phyloP scores from a whole-genome alignment of 1,284 basidiomycete species.

The Sparassis latifolia region DNA sequence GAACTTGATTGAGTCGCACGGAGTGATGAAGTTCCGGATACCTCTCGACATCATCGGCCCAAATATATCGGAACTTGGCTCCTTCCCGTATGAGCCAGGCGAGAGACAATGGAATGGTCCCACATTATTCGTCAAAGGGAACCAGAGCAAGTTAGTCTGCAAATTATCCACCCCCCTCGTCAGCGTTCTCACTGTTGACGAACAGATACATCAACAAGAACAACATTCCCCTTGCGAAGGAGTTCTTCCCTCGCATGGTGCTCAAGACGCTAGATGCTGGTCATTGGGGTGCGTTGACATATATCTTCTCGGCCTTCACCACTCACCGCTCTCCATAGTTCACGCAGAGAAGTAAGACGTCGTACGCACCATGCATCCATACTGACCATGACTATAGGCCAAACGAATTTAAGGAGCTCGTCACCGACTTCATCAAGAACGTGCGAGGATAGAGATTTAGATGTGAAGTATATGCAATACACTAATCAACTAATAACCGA shows the following conservation, averaged over 20 bases:
- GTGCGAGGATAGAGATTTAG: too few species aligned
- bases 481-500: too few species aligned
- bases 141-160: conserved; percentile 57
- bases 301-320: background rate
- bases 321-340: conserved; percentile 28
- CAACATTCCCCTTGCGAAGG: conserved; percentile 49
- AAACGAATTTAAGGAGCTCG: conserved; percentile 38
- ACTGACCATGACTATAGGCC: conserved; percentile 26
- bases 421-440: conserved; percentile 33
- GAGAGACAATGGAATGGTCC: conserved; percentile 55
- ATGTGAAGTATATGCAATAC: too few species aligned
- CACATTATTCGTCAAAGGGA: conserved; percentile 76
- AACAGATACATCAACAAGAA: conserved; percentile 64
- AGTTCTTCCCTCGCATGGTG: conserved; percentile 64
- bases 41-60: conserved; percentile 63
- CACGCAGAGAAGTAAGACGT: conserved; percentile 49
- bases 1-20: conserved; percentile 49
- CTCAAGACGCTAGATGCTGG: conserved; percentile 51
- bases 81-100: conserved; percentile 64
- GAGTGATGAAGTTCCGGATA: conserved; percentile 57
- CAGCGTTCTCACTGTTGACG: background rate
- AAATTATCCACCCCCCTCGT: background rate
- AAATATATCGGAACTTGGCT: conserved; percentile 61
- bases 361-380: background rate
- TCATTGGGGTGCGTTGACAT: conserved; percentile 57